Percentiles rank a stretch among this genome's conserved stretches.
These are phyloP conservation scores for Candida montana DNA, from an alignment of 805 yeast genomes.

Conservation along the genomic window DNA sequence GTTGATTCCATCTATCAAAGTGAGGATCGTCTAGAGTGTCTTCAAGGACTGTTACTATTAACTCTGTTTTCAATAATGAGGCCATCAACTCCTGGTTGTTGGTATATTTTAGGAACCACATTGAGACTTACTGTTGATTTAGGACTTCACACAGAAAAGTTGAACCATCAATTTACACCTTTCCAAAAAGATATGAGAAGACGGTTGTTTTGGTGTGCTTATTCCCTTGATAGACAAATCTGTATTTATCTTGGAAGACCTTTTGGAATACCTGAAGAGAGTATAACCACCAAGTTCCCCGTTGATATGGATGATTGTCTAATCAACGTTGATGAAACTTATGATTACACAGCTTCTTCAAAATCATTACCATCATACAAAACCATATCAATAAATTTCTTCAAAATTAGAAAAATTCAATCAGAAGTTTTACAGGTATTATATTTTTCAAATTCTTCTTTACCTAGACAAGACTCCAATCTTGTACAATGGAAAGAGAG, in stretches of 20 bases:
- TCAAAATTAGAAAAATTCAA: conserved; percentile 67
- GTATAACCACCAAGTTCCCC: conserved; percentile 67
- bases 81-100: conserved; percentile 87
- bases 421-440: conserved; percentile 68
- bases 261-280: conserved; percentile 80
- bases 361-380: conserved; percentile 57
- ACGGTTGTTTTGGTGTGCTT: conserved; percentile 84
- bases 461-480: conserved; percentile 56
- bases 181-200: conserved; percentile 64
- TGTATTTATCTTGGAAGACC: conserved; percentile 87
- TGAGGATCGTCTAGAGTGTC: conserved; percentile 57
- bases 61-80: conserved; percentile 78
- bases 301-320: conserved; percentile 68
- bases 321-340: conserved; percentile 35
- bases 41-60: conserved; percentile 66
- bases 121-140: conserved; percentile 75
- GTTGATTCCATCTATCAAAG: conserved; percentile 53
- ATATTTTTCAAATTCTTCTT: conserved; percentile 59
- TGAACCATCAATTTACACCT: conserved; percentile 39
- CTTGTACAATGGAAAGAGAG: conserved; percentile 60
- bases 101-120: conserved; percentile 84
- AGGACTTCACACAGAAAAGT: conserved; percentile 71
- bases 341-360: conserved; percentile 36
- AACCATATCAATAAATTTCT: conserved; percentile 58
- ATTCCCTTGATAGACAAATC: conserved; percentile 78